These are phyloP conservation scores for Hypericum androsaemum DNA, from an alignment of 345 rosid genomes.

Conservation along the genomic window DNA sequence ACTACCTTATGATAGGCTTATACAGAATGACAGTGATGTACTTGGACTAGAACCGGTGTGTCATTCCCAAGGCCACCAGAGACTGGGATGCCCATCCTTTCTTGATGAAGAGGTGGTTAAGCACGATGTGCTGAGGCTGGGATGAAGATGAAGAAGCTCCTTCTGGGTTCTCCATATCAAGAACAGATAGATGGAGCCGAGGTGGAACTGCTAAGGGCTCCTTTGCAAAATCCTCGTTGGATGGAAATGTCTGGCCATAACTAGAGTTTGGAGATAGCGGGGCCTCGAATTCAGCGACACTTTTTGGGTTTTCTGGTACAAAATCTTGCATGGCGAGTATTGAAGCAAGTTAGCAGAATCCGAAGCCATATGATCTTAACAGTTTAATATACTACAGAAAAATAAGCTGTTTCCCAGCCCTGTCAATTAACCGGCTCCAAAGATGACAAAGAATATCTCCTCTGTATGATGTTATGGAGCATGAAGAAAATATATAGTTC, in stretches of 20 bases:
- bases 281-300: slow-evolving; percentile 63
- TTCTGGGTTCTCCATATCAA: slow-evolving; percentile 37
- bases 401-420: too few relatives aligned
- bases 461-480: too few relatives aligned
- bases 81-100: slow-evolving; percentile 74
- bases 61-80: slow-evolving; percentile 67
- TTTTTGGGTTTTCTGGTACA: slow-evolving; percentile 71
- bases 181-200: slow-evolving; percentile 58
- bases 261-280: slow-evolving; percentile 73
- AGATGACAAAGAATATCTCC: too few relatives aligned
- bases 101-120: slow-evolving; percentile 77
- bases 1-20: slow-evolving; percentile 61
- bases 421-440: too few relatives aligned
- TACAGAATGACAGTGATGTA: slow-evolving; percentile 83
- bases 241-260: slow-evolving; percentile 51
- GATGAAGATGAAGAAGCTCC: slow-evolving; percentile 27
- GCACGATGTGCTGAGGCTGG: slow-evolving; percentile 72
- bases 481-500: too few relatives aligned
- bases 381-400: too few relatives aligned
- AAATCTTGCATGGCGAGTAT: slow-evolving; percentile 33
- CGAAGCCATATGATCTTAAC: slow-evolving; percentile 6
- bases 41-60: slow-evolving; percentile 81
- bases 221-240: slow-evolving; percentile 66
- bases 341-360: background rate
- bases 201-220: slow-evolving; percentile 65